Evolutionary conservation across 1,139 yeast genomes (phyloP).

Genomic region (Yamadazyma atlantica): DNA sequence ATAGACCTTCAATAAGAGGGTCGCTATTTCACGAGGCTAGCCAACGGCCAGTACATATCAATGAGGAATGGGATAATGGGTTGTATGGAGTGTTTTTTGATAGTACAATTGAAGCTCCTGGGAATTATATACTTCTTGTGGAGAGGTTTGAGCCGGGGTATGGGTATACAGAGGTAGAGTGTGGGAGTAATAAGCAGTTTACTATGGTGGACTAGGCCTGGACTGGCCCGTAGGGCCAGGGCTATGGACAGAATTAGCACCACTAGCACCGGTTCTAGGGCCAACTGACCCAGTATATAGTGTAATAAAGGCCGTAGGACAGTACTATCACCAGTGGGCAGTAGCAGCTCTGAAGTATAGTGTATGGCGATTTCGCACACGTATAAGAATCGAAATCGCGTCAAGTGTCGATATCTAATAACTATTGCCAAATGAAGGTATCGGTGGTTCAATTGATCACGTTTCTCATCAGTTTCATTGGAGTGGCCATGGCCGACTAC

Average conservation of each 20-base stretch:
- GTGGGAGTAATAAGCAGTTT: slow-evolving; percentile 28
- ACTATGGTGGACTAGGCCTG: too few relatives aligned
- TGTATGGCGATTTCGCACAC: too few relatives aligned
- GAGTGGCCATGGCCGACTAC: slow-evolving; percentile 27
- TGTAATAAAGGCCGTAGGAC: too few relatives aligned
- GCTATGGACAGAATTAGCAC: too few relatives aligned
- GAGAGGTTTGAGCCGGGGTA: slow-evolving; percentile 51
- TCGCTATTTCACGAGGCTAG: slow-evolving; percentile 38
- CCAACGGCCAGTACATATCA: slow-evolving; percentile 29
- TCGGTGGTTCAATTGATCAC: slow-evolving; percentile 12
- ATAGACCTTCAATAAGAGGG: slow-evolving; percentile 44
- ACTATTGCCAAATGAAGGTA: slow-evolving; percentile 22
- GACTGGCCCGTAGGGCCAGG: too few relatives aligned
- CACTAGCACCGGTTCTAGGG: too few relatives aligned
- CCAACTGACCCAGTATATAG: too few relatives aligned
- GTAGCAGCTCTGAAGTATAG: too few relatives aligned
- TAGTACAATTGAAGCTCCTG: slow-evolving; percentile 24
- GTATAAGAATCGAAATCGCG: too few relatives aligned
- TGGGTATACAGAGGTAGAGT: slow-evolving; percentile 37
- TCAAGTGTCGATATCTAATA: background rate
- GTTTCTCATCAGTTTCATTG: slow-evolving; percentile 14
- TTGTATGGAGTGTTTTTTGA: slow-evolving; percentile 48
- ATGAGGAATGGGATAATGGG: slow-evolving; percentile 42
- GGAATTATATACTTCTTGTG: slow-evolving; percentile 38
- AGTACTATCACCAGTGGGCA: too few relatives aligned